These are phyloP conservation scores for Cylindricascospora bacillispora DNA, from an alignment of 1,139 yeast genomes.

Conservation along the genomic window DNA sequence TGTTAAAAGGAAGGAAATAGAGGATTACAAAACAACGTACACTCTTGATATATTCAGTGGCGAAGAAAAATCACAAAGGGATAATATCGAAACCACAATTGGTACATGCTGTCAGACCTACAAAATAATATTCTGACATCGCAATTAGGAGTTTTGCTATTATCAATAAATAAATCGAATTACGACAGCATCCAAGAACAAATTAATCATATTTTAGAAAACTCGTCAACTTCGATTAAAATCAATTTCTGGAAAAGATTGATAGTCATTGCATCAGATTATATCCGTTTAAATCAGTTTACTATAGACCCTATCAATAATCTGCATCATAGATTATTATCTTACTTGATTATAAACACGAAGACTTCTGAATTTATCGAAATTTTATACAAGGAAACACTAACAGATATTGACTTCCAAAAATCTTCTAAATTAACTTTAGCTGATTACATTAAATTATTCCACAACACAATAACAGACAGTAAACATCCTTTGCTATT, in stretches of 20 bases:
- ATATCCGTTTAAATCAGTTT: no score
- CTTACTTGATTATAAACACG: constrained; percentile 8
- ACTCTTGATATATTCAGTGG: no score
- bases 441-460: constrained; percentile 8
- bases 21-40: no score
- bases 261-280: no score
- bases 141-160: no score
- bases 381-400: constrained; percentile 8
- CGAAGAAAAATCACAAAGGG: no score
- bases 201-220: constrained; percentile 13
- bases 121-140: no score
- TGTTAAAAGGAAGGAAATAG: no score
- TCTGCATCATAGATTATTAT: constrained; percentile 13
- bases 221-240: constrained; percentile 12
- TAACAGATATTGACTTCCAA: constrained; percentile 10
- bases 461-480: constrained; percentile 9
- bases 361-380: constrained; percentile 12
- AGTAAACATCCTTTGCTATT: constrained; percentile 9
- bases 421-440: constrained; percentile 8
- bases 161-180: constrained; percentile 11
- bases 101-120: no score
- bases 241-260: constrained; percentile 19
- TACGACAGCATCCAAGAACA: constrained; percentile 11
- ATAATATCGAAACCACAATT: no score
- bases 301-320: constrained; percentile 9